A percentile compares a stretch with the other conserved stretches of the same genome.
Evolutionary conservation across 345 rosid genomes (phyloP).

Genomic region (Aquilaria yunnanensis): DNA sequence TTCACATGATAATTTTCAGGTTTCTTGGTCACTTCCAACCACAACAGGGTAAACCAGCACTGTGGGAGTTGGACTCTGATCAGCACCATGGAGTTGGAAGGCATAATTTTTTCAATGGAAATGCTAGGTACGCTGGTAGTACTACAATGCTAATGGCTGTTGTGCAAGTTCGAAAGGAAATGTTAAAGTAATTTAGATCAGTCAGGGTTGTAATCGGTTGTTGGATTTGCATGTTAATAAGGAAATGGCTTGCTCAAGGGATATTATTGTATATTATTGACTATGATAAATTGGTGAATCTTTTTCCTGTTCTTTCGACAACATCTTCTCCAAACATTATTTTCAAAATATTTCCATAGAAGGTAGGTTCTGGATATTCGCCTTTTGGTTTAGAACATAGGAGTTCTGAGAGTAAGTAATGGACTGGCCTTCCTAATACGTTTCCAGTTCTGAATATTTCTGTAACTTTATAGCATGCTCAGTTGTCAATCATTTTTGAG

Average conservation of each 20-base stretch:
- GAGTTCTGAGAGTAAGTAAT: no score
- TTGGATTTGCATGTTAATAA: background rate
- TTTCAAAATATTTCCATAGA: no score
- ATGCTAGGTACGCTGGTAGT: conserved; percentile 33
- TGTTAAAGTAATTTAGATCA: background rate
- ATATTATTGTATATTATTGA: background rate
- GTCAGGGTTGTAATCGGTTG: background rate
- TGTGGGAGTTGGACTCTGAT: conserved; percentile 86
- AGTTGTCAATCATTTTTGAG: no score
- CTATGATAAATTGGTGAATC: background rate
- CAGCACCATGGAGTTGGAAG: conserved; percentile 58
- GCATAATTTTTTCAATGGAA: conserved; percentile 32
- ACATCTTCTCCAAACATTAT: background rate
- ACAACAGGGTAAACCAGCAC: conserved; percentile 72
- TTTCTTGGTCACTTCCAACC: conserved; percentile 98
- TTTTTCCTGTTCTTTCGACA: conserved; percentile 1
- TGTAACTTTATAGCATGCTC: no score
- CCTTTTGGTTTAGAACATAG: no score
- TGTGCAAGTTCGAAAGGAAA: conserved; percentile 1
- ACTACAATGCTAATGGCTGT: background rate
- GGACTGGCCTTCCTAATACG: no score
- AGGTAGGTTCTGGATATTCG: no score
- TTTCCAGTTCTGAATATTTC: no score
- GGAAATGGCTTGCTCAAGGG: background rate
- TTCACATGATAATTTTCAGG: conserved; percentile 33